Evolutionary conservation across 495 filamentous ascomycete species (phyloP).

Genomic region (Chaetomium fimeti): DNA sequence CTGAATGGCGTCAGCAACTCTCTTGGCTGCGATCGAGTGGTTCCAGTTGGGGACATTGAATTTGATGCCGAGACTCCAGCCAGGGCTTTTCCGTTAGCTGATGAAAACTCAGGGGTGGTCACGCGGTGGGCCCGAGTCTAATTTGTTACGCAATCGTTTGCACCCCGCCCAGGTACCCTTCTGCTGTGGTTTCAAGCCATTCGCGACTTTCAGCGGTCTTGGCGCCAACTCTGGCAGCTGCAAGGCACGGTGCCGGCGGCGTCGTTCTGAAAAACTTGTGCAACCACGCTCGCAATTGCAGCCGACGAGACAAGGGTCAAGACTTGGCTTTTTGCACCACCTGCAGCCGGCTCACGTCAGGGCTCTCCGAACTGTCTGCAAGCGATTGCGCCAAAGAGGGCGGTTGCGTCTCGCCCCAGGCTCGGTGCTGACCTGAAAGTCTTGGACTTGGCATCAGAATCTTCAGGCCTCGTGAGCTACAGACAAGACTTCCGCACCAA

Average conservation of each 20-base stretch:
- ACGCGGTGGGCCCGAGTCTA: constrained; percentile 29
- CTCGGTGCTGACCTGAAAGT: neutral
- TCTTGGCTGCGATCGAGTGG: constrained; percentile 22
- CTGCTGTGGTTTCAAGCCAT: constrained; percentile 2
- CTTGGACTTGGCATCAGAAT: constrained; percentile 18
- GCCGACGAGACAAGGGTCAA: neutral
- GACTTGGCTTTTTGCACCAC: constrained; percentile 9
- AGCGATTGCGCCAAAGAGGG: neutral
- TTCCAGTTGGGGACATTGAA: constrained; percentile 25
- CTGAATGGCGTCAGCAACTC: constrained; percentile 19
- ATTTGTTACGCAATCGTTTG: constrained; percentile 39
- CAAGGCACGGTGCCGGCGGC: constrained; percentile 33
- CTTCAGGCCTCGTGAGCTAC: constrained; percentile 11
- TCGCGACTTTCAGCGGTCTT: constrained; percentile 22
- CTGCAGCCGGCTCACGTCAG: constrained; percentile 13
- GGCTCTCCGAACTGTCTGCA: neutral
- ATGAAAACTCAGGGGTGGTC: constrained; percentile 40
- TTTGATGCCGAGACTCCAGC: constrained; percentile 30
- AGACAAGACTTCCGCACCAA: neutral
- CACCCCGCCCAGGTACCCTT: constrained; percentile 23
- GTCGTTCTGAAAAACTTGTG: constrained; percentile 7
- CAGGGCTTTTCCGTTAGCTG: constrained; percentile 33
- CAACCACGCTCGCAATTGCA: constrained; percentile 13
- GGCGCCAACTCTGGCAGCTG: constrained; percentile 16
- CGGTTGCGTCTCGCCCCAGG: neutral